Percentiles rank a stretch among this genome's conserved stretches.
phyloP scores from a whole-genome alignment of 1,139 yeast species.

The Zygosaccharomyces sapae region DNA sequence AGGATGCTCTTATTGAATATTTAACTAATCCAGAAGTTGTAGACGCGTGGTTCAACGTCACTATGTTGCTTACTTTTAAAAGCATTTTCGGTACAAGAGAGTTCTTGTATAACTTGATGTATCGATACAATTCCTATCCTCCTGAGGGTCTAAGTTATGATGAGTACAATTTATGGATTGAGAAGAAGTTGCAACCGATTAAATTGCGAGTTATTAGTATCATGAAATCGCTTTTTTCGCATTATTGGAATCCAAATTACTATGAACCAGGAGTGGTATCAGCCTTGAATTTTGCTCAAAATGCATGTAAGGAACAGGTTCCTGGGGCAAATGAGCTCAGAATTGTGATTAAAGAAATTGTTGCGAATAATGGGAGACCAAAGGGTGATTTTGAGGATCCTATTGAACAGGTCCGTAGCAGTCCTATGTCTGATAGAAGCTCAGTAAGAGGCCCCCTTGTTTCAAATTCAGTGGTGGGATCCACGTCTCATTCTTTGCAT shows the following conservation, averaged over 20 bases:
- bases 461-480: constrained; percentile 7
- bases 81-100: constrained; percentile 70
- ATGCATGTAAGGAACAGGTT: constrained; percentile 44
- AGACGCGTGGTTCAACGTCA: constrained; percentile 65
- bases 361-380: constrained; percentile 13
- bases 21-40: constrained; percentile 72
- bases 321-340: constrained; percentile 41
- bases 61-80: constrained; percentile 70
- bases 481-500: constrained; percentile 18
- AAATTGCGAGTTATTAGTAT: constrained; percentile 64
- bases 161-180: constrained; percentile 78
- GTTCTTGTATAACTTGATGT: constrained; percentile 56
- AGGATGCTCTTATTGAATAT: constrained; percentile 74
- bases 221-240: constrained; percentile 65
- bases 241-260: constrained; percentile 72
- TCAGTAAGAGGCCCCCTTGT: constrained; percentile 3
- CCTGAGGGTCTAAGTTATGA: constrained; percentile 86
- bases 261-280: constrained; percentile 49
- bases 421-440: constrained; percentile 3
- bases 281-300: constrained; percentile 57
- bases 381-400: constrained; percentile 3
- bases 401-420: neutral
- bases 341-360: constrained; percentile 29
- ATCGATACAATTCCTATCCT: constrained; percentile 68
- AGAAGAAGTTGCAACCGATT: constrained; percentile 61